A percentile compares a stretch with the other conserved stretches of the same genome.
phyloP scores from a whole-genome alignment of 352 stramenopile species.

The Phytopythium kandeliae region DNA sequence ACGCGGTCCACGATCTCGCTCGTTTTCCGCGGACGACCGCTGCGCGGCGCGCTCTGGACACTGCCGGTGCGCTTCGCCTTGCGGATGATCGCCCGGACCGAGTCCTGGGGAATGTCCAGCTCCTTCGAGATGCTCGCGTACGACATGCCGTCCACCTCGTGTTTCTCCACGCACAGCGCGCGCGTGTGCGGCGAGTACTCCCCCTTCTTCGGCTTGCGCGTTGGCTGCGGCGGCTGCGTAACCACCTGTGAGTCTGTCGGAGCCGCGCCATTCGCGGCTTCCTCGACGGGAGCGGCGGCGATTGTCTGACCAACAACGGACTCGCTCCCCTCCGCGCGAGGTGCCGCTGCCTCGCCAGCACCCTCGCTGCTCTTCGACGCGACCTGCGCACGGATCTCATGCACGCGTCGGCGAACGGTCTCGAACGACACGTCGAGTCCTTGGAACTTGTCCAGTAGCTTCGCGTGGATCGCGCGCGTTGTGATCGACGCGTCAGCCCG shows the following conservation, averaged over 20 bases:
- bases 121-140: conserved; percentile 51
- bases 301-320: background rate
- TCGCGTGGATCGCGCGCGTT: background rate
- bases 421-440: background rate
- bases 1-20: conserved; percentile 58
- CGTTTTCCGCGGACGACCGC: conserved; percentile 61
- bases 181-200: conserved; percentile 58
- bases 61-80: conserved; percentile 58
- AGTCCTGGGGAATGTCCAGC: conserved; percentile 47
- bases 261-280: background rate
- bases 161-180: conserved; percentile 42
- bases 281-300: background rate
- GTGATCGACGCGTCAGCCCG: background rate
- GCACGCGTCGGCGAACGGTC: background rate
- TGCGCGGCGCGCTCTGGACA: conserved; percentile 43
- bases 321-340: background rate
- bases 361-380: background rate
- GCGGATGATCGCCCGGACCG: conserved; percentile 56
- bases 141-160: conserved; percentile 44
- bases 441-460: background rate
- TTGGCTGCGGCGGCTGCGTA: background rate
- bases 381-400: background rate
- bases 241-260: background rate
- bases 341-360: background rate
- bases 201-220: conserved; percentile 23